Base-by-base conservation (phyloP, 2,329 filamentous ascomycete genomes). In the Pseudogymnoascus sp. region DNA sequence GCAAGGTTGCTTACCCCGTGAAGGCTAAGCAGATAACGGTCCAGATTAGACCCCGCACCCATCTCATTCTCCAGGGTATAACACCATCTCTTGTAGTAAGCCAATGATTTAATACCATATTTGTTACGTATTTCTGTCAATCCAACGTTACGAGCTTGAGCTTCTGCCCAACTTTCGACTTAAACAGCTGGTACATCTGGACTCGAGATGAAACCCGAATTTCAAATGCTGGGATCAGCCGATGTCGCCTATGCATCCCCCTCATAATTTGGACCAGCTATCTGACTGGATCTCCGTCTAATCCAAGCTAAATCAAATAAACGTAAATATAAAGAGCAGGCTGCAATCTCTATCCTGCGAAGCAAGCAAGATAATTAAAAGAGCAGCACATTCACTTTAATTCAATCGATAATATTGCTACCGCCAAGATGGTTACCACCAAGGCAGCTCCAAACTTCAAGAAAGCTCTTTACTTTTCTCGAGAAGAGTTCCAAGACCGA, bases 391-490 rank as follows among this genome's bases (percentile, higher is more conserved):
- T 44, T 6, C 24, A 24, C 40, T 24, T 5, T 13, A 44, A 44
- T 44, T 24, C 40, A 44, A 44, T 58, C 50, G 3, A 33, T 24
- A 21, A 33, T 13, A 57, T 24, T 11, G 11, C 39, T 41, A 11
- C 17, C 17, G 7, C 10, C 21, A 62, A 59, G 26, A 65, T 65
- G 63, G 58, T 36, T 21, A 29, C 50, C 33, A 31, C 59, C 44
- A 66, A 65, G 57, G 60, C 66, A 64, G 61, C 68, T 29, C 63
- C 66, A 40, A 66, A 68, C 5, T 71, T 71, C 65, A 69, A 70
- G 40, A 71, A 70, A 58, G 68, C 68, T 33, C 68, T 71, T 29
- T 65, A 67, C 62, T 71, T 71, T 44, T 66, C 68, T 40, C 66
- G 66, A 37, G 64, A 50, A 3, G 70, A 71, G 63, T 69, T 69